A percentile compares a stretch with the other conserved stretches of the same genome.
phyloP scores from a whole-genome alignment of 2,329 filamentous ascomycete genomes.

The Nannizziopsis arthrosporioides region DNA sequence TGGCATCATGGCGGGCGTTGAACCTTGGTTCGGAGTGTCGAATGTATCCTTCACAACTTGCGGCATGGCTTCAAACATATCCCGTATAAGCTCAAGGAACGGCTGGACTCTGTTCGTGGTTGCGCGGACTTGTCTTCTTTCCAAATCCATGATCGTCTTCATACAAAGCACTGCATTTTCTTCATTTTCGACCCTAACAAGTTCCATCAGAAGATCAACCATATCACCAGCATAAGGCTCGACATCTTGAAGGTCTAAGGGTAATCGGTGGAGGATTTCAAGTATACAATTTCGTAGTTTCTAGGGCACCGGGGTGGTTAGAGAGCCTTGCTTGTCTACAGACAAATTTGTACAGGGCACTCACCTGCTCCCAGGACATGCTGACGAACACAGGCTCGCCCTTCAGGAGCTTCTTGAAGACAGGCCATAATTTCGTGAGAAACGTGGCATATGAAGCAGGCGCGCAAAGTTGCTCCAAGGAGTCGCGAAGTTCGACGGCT shows the following conservation, averaged over 20 bases:
- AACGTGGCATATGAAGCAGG: slow-evolving; percentile 68
- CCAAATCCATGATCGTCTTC: slow-evolving; percentile 94
- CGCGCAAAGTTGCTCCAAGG: slow-evolving; percentile 70
- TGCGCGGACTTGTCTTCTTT: slow-evolving; percentile 80
- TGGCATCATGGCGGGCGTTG: slow-evolving; percentile 41
- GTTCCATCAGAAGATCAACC: slow-evolving; percentile 76
- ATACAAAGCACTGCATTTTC: slow-evolving; percentile 98
- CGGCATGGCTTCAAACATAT: slow-evolving; percentile 92
- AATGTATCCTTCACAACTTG: slow-evolving; percentile 91
- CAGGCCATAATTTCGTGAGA: slow-evolving; percentile 74
- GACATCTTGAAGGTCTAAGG: slow-evolving; percentile 61
- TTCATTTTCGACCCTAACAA: slow-evolving; percentile 89
- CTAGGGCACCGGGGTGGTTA: slow-evolving; percentile 29
- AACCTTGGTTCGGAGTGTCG: slow-evolving; percentile 54
- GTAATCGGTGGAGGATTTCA: slow-evolving; percentile 87
- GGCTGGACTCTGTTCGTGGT: slow-evolving; percentile 72
- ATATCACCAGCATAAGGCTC: slow-evolving; percentile 81
- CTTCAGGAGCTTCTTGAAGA: slow-evolving; percentile 74
- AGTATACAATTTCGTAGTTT: slow-evolving; percentile 87
- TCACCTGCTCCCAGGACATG: slow-evolving; percentile 76
- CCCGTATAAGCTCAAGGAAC: slow-evolving; percentile 83
- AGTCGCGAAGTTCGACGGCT: slow-evolving; percentile 78
- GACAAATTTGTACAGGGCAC: slow-evolving; percentile 19
- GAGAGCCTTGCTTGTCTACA: neutral
- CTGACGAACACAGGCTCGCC: slow-evolving; percentile 85